Conservation (phyloP, 805 yeast genomes). For the Candida sanyiensis region DNA sequence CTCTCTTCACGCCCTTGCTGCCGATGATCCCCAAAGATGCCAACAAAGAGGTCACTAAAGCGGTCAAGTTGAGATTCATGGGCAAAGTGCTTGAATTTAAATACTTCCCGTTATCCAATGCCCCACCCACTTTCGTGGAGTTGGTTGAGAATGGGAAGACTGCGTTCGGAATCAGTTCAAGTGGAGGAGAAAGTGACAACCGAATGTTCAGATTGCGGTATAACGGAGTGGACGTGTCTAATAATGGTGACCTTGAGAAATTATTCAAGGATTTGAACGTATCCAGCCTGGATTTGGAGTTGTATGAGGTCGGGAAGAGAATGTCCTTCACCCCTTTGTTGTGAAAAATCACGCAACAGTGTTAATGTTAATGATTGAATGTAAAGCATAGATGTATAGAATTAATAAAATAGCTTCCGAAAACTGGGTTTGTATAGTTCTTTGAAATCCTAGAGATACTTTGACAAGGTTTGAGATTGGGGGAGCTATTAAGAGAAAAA, state of each 20-base stretch:
- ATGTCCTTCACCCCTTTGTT: slow-evolving; percentile 24
- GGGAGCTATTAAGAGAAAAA: background rate
- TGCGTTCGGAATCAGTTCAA: slow-evolving; percentile 42
- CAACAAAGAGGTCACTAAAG: slow-evolving; percentile 30
- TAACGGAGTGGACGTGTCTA: slow-evolving; percentile 14
- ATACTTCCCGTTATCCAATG: slow-evolving; percentile 56
- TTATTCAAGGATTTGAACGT: slow-evolving; percentile 18
- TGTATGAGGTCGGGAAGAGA: slow-evolving; percentile 17
- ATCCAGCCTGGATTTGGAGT: slow-evolving; percentile 14
- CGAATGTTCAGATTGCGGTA: slow-evolving; percentile 15
- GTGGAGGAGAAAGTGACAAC: slow-evolving; percentile 10
- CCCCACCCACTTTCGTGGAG: slow-evolving; percentile 78
- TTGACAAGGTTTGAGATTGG: background rate
- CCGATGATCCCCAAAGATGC: slow-evolving; percentile 34
- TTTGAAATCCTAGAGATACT: no score
- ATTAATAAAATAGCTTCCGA: no score
- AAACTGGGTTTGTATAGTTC: no score
- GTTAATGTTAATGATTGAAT: slow-evolving; percentile 1
- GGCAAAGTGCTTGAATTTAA: slow-evolving; percentile 55
- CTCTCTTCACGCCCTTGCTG: slow-evolving; percentile 20
- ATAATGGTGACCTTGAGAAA: slow-evolving; percentile 15
- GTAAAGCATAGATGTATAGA: background rate
- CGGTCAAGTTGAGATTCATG: slow-evolving; percentile 46
- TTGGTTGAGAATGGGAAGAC: slow-evolving; percentile 69
- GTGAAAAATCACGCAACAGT: no score